These are phyloP conservation scores for Cucumis hystrix DNA, from an alignment of 306 rosid genomes.

Conservation along the genomic window DNA sequence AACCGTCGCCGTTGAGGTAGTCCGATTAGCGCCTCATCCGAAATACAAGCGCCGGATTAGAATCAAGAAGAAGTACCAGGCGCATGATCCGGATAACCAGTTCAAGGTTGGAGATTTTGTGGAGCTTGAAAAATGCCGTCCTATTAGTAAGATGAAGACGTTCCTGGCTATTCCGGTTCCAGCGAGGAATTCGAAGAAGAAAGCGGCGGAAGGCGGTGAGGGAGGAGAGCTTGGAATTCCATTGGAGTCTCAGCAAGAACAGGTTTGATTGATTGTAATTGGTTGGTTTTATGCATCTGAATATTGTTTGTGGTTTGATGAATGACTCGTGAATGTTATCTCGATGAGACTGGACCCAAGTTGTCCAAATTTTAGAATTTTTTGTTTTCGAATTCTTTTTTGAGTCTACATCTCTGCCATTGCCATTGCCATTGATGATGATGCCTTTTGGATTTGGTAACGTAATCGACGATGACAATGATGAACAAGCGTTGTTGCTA, in stretches of 20 bases:
- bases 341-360: constrained; percentile 1
- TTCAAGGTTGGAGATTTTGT: constrained; percentile 79
- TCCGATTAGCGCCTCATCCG: constrained; percentile 69
- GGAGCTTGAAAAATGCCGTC: constrained; percentile 55
- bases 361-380: neutral
- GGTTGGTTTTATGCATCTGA: neutral
- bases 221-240: constrained; percentile 44
- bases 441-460: neutral
- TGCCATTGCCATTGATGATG: constrained; percentile 1
- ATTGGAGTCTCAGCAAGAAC: constrained; percentile 44
- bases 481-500: neutral
- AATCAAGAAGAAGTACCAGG: constrained; percentile 96
- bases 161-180: constrained; percentile 52
- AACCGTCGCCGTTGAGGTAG: constrained; percentile 81
- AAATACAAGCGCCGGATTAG: constrained; percentile 81
- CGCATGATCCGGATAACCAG: constrained; percentile 76
- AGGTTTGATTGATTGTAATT: constrained; percentile 10
- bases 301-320: no score
- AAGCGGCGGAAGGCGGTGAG: neutral
- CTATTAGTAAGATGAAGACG: constrained; percentile 86
- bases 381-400: neutral
- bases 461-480: neutral
- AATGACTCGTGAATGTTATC: neutral
- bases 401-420: neutral
- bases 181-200: constrained; percentile 12